phyloP scores from a whole-genome alignment of 768 basidiomycete species.

The Podaxis sp. region DNA sequence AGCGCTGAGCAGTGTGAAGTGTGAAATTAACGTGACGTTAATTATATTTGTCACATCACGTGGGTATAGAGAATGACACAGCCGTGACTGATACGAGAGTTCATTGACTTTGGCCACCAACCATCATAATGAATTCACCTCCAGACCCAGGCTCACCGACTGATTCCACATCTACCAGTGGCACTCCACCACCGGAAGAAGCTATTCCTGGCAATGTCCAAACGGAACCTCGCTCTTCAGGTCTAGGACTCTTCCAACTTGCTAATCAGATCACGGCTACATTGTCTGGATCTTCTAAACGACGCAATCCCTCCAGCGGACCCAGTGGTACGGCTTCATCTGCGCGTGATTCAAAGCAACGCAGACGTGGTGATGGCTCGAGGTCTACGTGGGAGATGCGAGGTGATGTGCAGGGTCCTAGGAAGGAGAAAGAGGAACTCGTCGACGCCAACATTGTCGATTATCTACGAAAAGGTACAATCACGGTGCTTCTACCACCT shows the following conservation, averaged over 20 bases:
- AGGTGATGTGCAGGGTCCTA: constrained; percentile 21
- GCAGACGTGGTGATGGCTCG: constrained; percentile 44
- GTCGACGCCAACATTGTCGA: constrained; percentile 50
- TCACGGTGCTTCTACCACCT: constrained; percentile 8
- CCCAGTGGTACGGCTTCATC: constrained; percentile 39
- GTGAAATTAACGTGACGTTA: neutral
- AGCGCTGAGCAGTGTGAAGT: too few species aligned
- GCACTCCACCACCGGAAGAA: constrained; percentile 44
- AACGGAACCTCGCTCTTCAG: constrained; percentile 20
- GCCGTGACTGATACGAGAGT: neutral
- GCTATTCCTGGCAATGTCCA: constrained; percentile 19
- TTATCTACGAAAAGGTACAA: constrained; percentile 50
- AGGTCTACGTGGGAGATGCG: constrained; percentile 18
- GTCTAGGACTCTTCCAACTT: constrained; percentile 23
- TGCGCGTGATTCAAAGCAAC: constrained; percentile 48
- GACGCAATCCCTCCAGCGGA: constrained; percentile 49
- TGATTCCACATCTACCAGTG: constrained; percentile 40
- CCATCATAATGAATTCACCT: constrained; percentile 36
- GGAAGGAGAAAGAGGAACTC: constrained; percentile 53
- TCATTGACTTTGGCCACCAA: neutral
- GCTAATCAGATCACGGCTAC: constrained; percentile 34
- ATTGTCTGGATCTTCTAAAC: constrained; percentile 37
- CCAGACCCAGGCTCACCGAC: constrained; percentile 39
- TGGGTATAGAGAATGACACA: neutral
- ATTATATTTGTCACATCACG: neutral